Conservation (phyloP, 352 stramenopile genomes). For the Phytophthora chlamydospora region DNA sequence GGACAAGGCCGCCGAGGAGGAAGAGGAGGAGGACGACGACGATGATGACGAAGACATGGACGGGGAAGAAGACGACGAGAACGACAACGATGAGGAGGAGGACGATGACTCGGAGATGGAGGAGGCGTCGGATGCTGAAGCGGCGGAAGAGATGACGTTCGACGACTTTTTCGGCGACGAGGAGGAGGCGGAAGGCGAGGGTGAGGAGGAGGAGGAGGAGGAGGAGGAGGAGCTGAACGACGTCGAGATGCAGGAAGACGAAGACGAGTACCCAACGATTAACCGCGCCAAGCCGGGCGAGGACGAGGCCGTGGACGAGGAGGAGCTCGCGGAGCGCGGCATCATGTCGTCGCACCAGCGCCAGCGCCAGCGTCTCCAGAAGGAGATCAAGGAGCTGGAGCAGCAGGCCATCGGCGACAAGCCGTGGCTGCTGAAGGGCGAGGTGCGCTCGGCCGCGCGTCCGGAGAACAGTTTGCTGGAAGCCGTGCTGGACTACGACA, state of each 20-base stretch:
- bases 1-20: constrained; percentile 82
- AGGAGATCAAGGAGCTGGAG: constrained; percentile 90
- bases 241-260: constrained; percentile 50
- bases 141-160: constrained; percentile 61
- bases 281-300: constrained; percentile 62
- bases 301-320: constrained; percentile 61
- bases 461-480: constrained; percentile 94
- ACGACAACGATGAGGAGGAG: constrained; percentile 50
- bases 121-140: constrained; percentile 57
- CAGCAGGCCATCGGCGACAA: constrained; percentile 92
- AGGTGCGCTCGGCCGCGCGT: constrained; percentile 85
- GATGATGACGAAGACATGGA: constrained; percentile 38
- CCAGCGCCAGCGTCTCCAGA: constrained; percentile 64
- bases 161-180: constrained; percentile 69
- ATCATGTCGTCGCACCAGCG: constrained; percentile 85
- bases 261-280: constrained; percentile 64
- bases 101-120: constrained; percentile 62
- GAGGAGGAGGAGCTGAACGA: constrained; percentile 56
- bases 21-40: constrained; percentile 54
- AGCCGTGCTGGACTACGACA: constrained; percentile 93
- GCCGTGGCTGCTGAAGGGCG: constrained; percentile 93
- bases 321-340: constrained; percentile 77
- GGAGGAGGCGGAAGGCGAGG: constrained; percentile 48
- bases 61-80: constrained; percentile 37
- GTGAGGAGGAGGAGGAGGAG: constrained; percentile 50